Conservation (phyloP, 345 rosid species). For the Ricinus communis region DNA sequence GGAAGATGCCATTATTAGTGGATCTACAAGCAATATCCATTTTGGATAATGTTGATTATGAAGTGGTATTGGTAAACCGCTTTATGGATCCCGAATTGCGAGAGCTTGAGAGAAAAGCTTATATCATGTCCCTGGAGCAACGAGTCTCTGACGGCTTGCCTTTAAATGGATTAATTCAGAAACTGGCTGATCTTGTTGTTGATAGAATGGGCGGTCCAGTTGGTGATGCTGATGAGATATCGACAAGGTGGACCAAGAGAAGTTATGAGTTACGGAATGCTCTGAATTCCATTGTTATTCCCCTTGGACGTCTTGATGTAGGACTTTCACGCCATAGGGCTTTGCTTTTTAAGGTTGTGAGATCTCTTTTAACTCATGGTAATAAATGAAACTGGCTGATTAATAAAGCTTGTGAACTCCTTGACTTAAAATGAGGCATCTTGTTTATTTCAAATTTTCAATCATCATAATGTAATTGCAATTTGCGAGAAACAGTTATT, state of each 20-base stretch:
- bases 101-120: conserved; percentile 66
- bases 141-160: conserved; percentile 44
- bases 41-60: conserved; percentile 63
- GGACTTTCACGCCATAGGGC: conserved; percentile 98
- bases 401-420: background rate
- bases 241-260: conserved; percentile 67
- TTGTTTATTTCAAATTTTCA: background rate
- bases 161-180: conserved; percentile 64
- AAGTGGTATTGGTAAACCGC: conserved; percentile 79
- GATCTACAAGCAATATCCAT: conserved; percentile 77
- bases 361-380: conserved; percentile 12
- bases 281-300: conserved; percentile 62
- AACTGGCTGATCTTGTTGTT: conserved; percentile 89
- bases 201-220: conserved; percentile 92
- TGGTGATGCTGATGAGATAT: conserved; percentile 77
- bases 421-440: background rate
- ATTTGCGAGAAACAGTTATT: background rate
- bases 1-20: conserved; percentile 79
- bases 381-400: conserved; percentile 9
- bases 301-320: conserved; percentile 79
- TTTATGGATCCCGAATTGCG: conserved; percentile 64
- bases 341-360: conserved; percentile 84
- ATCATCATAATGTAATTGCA: background rate
- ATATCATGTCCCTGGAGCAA: conserved; percentile 48
- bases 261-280: conserved; percentile 59